phyloP scores from a whole-genome alignment of 1,284 basidiomycete species.

The Heterobasidion parviporum region DNA sequence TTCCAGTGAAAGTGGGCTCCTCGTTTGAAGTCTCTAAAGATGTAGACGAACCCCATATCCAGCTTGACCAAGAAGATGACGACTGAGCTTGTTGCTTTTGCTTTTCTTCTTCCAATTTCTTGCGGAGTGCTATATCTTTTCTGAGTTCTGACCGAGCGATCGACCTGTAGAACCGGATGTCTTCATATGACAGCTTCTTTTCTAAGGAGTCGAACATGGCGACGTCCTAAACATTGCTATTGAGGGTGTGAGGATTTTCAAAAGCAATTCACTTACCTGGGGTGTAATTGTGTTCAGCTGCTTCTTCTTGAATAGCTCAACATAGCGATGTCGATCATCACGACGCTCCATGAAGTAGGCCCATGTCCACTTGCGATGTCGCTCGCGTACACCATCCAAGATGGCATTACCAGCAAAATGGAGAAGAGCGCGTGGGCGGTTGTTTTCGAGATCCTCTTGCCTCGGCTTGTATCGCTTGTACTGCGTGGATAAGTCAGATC shows the following conservation, averaged over 20 bases:
- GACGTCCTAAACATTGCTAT: slow-evolving; percentile 41
- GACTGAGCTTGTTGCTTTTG: slow-evolving; percentile 39
- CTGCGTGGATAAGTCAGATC: slow-evolving; percentile 27
- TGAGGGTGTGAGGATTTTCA: slow-evolving; percentile 1
- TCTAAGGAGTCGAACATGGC: slow-evolving; percentile 66
- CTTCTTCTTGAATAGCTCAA: slow-evolving; percentile 83
- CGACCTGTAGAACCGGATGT: slow-evolving; percentile 96
- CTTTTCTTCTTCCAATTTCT: slow-evolving; percentile 65
- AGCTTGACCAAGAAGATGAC: slow-evolving; percentile 65
- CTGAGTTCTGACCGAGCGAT: slow-evolving; percentile 86
- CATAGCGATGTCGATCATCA: slow-evolving; percentile 80
- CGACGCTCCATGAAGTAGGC: slow-evolving; percentile 83
- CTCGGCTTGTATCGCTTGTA: slow-evolving; percentile 77
- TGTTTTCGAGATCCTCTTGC: slow-evolving; percentile 53
- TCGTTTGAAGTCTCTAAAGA: slow-evolving; percentile 25
- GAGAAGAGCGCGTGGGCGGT: slow-evolving; percentile 68
- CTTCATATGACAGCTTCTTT: slow-evolving; percentile 83
- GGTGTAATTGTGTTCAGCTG: slow-evolving; percentile 45
- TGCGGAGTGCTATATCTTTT: slow-evolving; percentile 73
- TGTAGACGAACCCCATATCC: slow-evolving; percentile 73
- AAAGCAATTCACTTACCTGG: slow-evolving; percentile 27
- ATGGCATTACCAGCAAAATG: slow-evolving; percentile 83
- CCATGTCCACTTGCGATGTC: slow-evolving; percentile 88
- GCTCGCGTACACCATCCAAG: slow-evolving; percentile 80
- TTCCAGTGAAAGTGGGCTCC: slow-evolving; percentile 49